A percentile compares a stretch with the other conserved stretches of the same genome.
These are phyloP conservation scores for Yamadazyma ubonensis DNA, from an alignment of 805 yeast species.

Conservation along the genomic window DNA sequence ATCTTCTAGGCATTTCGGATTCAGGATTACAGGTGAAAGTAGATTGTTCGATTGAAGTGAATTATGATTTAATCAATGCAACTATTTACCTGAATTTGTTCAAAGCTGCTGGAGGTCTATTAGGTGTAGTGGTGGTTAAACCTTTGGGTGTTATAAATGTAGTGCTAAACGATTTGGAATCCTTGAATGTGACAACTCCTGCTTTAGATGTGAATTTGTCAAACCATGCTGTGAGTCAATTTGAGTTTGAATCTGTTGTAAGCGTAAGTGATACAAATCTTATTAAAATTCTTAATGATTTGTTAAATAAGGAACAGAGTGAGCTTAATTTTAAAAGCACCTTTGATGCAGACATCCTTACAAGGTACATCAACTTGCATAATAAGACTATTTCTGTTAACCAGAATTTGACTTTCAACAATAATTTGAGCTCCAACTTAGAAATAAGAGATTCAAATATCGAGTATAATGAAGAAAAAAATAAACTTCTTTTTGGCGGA, in stretches of 20 bases:
- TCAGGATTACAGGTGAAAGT: conserved; percentile 31
- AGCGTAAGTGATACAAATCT: conserved; percentile 12
- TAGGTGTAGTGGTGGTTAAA: conserved; percentile 23
- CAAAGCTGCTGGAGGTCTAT: conserved; percentile 20
- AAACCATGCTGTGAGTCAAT: conserved; percentile 9
- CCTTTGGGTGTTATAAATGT: conserved; percentile 21
- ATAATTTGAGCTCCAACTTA: conserved; percentile 6
- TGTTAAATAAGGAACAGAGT: conserved; percentile 16
- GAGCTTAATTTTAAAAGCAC: conserved; percentile 23
- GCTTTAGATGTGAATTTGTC: conserved; percentile 8
- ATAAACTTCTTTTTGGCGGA: conserved; percentile 1
- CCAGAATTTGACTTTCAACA: conserved; percentile 14
- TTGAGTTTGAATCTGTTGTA: conserved; percentile 13
- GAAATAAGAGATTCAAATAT: neutral
- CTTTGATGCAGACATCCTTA: conserved; percentile 19
- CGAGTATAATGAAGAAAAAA: neutral
- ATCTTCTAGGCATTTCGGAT: conserved; percentile 23
- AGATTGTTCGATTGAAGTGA: conserved; percentile 22
- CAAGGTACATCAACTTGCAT: conserved; percentile 18
- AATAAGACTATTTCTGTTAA: conserved; percentile 11
- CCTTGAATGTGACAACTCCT: conserved; percentile 15
- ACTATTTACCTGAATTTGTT: conserved; percentile 21
- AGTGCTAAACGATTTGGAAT: conserved; percentile 18
- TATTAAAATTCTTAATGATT: conserved; percentile 16
- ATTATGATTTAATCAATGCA: conserved; percentile 28